phyloP scores from a whole-genome alignment of 192 early-diverging fungal genomes.

The Coemansia sp. region DNA sequence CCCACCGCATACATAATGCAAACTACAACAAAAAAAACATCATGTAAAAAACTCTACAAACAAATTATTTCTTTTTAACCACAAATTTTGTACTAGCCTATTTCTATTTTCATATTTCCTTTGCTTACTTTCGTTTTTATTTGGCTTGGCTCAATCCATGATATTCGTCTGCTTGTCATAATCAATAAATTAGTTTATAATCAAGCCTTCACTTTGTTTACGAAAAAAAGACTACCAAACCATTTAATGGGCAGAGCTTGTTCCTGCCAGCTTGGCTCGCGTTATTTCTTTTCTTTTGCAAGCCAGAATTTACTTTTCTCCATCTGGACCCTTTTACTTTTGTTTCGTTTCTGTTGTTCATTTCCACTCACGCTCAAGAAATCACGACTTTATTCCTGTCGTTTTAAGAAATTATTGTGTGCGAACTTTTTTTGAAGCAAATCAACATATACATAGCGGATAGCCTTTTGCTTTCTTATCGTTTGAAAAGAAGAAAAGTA shows the following conservation, averaged over 20 bases:
- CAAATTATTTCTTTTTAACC: not conserved
- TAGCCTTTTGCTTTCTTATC: not conserved
- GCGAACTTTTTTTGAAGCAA: no score
- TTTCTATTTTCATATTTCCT: constrained; percentile 1
- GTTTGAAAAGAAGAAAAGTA: constrained; percentile 4
- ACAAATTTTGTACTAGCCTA: not conserved
- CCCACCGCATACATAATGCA: not conserved
- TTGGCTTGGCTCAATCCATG: not conserved
- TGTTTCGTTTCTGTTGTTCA: no score
- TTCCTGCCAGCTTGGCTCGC: no score
- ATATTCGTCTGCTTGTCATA: no score
- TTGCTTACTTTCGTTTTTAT: not conserved
- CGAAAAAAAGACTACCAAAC: no score
- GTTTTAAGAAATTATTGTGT: no score
- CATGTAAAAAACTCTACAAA: constrained; percentile 7
- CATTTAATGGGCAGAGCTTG: no score
- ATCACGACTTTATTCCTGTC: no score
- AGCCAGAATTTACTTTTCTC: not conserved
- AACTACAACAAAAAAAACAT: not conserved
- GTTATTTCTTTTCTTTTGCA: not conserved
- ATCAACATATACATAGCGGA: no score
- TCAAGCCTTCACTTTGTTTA: no score
- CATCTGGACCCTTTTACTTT: not conserved
- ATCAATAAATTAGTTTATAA: no score
- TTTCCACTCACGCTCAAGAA: no score